Evolutionary conservation across 129 eudicot species (phyloP), one percentile per base, ranked within the genome.

Genomic region (Flaveria ramosissima): DNA sequence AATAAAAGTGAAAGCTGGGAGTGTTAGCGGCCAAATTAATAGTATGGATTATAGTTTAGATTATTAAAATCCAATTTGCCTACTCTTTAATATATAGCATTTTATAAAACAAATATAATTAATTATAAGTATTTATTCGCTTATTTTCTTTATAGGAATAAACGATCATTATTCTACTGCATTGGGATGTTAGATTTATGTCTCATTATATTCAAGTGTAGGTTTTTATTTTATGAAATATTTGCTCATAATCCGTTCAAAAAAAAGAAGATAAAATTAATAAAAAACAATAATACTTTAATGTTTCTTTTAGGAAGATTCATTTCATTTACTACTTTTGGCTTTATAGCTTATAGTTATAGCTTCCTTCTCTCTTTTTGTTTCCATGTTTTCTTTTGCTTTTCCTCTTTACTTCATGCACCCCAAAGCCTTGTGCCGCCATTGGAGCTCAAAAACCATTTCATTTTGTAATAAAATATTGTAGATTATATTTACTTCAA

Each of bases 371-470:
- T n/a, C 50, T 79, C 76, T 70, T 59, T 75, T 79, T 63, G 65
- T 50, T 73, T 80, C 53, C 12, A 76, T 64, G 41, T 66, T 77
- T 51, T 73, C 47, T 45, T 62, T 19, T 46, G 50, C 69, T 53
- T 79, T 80, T 70, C 15, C 73, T 66, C 83, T 80, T 80, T 80
- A 80, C 79, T 80, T 80, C 69, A 8, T 73, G 53, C 69, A 55
- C 83, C 74, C 83, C 83, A 80, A 73, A 80, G 78, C 69, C 61
- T 65, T 61, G 1, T 73, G 68, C 83, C 83, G 83, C 83, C 78
- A 41, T 36, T 79, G 39, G 73, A 72, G 64, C 60, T 72, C 59
- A 26, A 79, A 79, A 36, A 50, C 5, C 16, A 36, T 51, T 9
- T 12, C 41, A 59, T 39, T 46, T 70, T 48, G 41, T 36, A 36